Base-by-base conservation (phyloP, 176 grass and related monocot genomes). In the Bonia amplexicaulis region DNA sequence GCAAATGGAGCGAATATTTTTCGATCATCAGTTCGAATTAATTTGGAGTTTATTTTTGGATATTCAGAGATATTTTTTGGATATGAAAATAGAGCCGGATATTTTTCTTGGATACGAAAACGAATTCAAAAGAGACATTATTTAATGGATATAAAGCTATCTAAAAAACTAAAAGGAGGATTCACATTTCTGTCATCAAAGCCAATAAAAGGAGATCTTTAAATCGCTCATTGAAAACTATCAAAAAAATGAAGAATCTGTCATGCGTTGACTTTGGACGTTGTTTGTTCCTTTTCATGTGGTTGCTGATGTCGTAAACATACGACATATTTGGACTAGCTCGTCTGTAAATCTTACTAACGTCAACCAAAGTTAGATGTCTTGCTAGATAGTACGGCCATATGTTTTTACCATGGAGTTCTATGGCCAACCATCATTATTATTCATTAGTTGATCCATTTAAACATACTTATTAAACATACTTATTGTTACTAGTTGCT, bases 161-260 rank as follows among this genome's bases (percentile, higher is more conserved):
- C 29, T n/a, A n/a, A n/a, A n/a, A n/a, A n/a, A n/a, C n/a, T n/a
- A n/a, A n/a, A n/a, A n/a, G n/a, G n/a, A n/a, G n/a, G n/a, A n/a
- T n/a, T n/a, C n/a, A n/a, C n/a, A 76, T 19, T 44, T 82, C n/a
- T 74, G 22, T 73, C 55, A 86, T 20, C 26, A 7, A 41, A 42
- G 48, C 76, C 13, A 41, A 14, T n/a, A 66, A 48, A 81, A 66
- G 17, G 55, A 54, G 16, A 80, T 72, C 13, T 64, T 72, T 57
- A 15, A 8, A 40, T 49, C 4, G 8, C 29, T 42, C 2, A 27
- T 9, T 39, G 15, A 29, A 66, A 66, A 27, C 12, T 22, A 86
- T 44, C 54, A 71, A 85, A 76, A 86, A 39, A n/a, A n/a, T 41
- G 79, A 79, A 87, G 83, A n/a, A 82, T 48, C 14, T 76, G 20